Conservation (phyloP, 23 red algal species). For the Gracilaria vermiculophylla region DNA sequence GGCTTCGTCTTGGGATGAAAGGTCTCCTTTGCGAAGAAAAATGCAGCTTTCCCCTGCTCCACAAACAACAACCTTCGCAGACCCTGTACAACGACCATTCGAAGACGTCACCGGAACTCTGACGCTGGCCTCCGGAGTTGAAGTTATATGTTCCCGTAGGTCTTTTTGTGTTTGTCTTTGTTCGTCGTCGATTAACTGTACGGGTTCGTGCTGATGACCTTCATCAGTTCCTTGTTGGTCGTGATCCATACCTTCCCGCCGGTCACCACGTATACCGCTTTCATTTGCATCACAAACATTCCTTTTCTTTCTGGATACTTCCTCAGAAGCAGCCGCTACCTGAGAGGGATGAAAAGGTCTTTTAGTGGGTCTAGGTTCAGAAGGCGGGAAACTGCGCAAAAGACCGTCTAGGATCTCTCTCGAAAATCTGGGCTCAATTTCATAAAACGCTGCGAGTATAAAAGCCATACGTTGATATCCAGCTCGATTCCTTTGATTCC, state of each 20-base stretch:
- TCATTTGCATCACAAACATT: not conserved
- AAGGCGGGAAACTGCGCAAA: constrained; percentile 1
- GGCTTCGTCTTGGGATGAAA: not conserved
- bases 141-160: not conserved
- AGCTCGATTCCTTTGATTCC: constrained; percentile 31
- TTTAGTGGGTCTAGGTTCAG: not conserved
- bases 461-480: constrained; percentile 21
- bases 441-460: constrained; percentile 36
- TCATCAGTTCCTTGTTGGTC: not conserved
- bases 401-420: constrained; percentile 28
- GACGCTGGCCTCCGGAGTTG: not conserved
- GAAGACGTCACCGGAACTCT: not conserved
- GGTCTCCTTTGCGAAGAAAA: not conserved
- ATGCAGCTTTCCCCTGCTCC: not conserved
- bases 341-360: constrained; percentile 5
- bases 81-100: not conserved
- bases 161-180: not conserved
- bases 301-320: not conserved
- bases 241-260: not conserved
- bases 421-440: constrained; percentile 16
- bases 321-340: not conserved
- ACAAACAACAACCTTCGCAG: not conserved
- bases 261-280: not conserved
- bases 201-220: not conserved
- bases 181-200: not conserved